Percentiles rank a stretch among this genome's conserved stretches.
Evolutionary conservation across 768 basidiomycete species (phyloP).

Genomic region (Hydnum rufescens): DNA sequence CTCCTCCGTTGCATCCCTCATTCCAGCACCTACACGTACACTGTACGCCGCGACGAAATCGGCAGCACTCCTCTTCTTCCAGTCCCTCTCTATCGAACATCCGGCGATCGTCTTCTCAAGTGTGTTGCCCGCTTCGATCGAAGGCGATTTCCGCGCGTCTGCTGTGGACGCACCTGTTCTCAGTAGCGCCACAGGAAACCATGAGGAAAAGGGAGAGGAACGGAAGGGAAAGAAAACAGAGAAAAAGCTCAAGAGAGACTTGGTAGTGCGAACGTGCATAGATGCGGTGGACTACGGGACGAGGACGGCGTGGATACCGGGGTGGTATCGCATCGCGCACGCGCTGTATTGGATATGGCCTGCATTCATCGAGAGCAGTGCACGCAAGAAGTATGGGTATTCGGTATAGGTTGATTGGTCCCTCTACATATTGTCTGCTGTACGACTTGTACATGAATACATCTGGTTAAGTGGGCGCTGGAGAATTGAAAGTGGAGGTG

Average conservation of each 20-base stretch:
- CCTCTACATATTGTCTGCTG: no score
- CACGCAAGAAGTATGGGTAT: conserved; percentile 39
- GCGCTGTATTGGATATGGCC: conserved; percentile 49
- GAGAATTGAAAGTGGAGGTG: no score
- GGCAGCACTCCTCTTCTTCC: conserved; percentile 57
- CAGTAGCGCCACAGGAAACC: conserved; percentile 22
- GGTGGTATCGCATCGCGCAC: conserved; percentile 25
- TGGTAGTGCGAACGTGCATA: conserved; percentile 41
- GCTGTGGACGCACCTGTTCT: conserved; percentile 35
- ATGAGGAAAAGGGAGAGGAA: conserved; percentile 1
- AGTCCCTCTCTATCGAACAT: conserved; percentile 63
- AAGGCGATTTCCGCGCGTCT: conserved; percentile 39
- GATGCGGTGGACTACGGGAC: conserved; percentile 37
- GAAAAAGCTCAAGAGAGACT: conserved; percentile 28
- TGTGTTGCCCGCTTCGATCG: conserved; percentile 45
- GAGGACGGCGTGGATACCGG: conserved; percentile 40
- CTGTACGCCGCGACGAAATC: conserved; percentile 74
- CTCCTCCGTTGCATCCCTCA: conserved; percentile 55
- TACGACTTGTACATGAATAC: no score
- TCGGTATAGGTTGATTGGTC: no score
- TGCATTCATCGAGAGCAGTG: conserved; percentile 32
- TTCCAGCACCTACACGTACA: conserved; percentile 71
- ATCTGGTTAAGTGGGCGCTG: no score
- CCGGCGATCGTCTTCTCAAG: conserved; percentile 42
- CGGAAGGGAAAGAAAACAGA: neutral